Evolutionary conservation across 495 filamentous ascomycete species (phyloP), one percentile per base, ranked within the genome.

Genomic region (Polyplosphaeria fusca): DNA sequence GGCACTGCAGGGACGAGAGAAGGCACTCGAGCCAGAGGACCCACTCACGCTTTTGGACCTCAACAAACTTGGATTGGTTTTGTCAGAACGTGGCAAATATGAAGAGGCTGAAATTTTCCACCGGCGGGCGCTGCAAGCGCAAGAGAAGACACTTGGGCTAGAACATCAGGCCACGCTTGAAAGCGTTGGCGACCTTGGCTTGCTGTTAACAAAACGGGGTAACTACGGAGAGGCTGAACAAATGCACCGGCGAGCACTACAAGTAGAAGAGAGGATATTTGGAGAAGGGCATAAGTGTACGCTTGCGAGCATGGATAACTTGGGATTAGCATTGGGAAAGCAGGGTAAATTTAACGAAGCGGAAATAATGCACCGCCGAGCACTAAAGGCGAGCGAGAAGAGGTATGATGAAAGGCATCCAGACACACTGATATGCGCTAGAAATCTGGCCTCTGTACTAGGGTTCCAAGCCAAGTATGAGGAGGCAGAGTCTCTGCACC

Each of bases 121-220:
- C 39, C 30, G 23, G 20, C 35, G 26, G 26, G 39, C 59, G 27
- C 54, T 62, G 26, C 5, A 30, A 37, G 23, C 44, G 26, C 14
- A 18, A 27, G 45, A 47, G 28, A 51, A 57, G 58, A 53, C 35
- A 24, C 45, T 61, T 27, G 58, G 58, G 42, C 52, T 1, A 30
- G 44, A 61, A 24, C 58, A 58, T 23, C 55, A 22, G 14, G 18
- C 27, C 35, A 58, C 55, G n/a, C 55, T 58, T 2, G 16, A 56
- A n/a, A 77, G 70, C 40, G 52, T 75, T 27, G 61, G 72, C 47
- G 72, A 75, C 58, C 62, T 78, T 37, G 69, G 52, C 11, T 18
- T 3, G 23, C 47, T 68, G 26, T 47, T 54, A 24, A 1, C 2
- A 22, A 37, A 22, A 0, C 52, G 51, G 40, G 45, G 58, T 2